Evolutionary conservation across 176 grass and related monocot genomes (phyloP).

Genomic region (Cenchrus purpureus): DNA sequence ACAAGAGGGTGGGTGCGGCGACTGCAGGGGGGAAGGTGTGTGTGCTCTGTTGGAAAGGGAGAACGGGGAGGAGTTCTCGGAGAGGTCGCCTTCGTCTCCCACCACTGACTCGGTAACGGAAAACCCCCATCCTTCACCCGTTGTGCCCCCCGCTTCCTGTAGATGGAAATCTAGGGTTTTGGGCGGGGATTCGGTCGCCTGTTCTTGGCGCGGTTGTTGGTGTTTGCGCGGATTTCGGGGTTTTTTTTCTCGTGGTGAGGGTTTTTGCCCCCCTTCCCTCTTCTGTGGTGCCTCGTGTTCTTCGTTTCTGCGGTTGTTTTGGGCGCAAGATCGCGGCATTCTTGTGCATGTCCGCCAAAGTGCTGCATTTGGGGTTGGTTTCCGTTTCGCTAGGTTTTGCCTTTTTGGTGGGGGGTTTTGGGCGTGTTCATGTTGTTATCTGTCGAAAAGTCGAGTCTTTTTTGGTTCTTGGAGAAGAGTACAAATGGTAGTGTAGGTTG

Average conservation of each 20-base stretch:
- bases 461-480: neutral
- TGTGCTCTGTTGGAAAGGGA: conserved; percentile 1
- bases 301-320: neutral
- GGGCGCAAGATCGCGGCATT: conserved; percentile 29
- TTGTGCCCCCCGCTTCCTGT: neutral
- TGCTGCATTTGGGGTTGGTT: neutral
- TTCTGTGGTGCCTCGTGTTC: too few species aligned
- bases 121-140: neutral
- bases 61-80: neutral
- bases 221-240: neutral
- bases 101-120: conserved; percentile 12
- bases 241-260: neutral
- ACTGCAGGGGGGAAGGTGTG: neutral
- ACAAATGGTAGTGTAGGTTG: neutral
- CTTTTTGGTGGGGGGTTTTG: neutral
- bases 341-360: neutral
- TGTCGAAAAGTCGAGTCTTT: neutral
- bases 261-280: neutral
- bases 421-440: neutral
- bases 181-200: neutral
- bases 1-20: conserved; percentile 7
- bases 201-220: neutral
- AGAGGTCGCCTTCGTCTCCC: conserved; percentile 16
- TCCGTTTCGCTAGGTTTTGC: neutral
- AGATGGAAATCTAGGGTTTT: conserved; percentile 46